Evolutionary conservation across 805 yeast species (phyloP), one percentile per base, ranked within the genome.

Genomic region (Pichia scutulata): DNA sequence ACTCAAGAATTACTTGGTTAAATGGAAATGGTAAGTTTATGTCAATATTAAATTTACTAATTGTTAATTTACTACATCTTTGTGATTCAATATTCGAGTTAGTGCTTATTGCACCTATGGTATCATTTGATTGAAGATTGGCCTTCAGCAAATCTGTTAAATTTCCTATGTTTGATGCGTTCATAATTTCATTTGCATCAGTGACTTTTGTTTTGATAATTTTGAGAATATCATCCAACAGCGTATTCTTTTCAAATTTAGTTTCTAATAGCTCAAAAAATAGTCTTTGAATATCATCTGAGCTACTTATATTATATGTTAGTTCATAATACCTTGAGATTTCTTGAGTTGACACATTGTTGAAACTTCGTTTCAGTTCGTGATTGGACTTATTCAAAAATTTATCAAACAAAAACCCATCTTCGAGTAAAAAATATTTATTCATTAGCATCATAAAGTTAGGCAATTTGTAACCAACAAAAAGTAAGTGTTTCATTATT

Each of bases 21-120:
- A 89, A 67, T 0, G 99, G 99, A 62, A 88, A 93, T 3, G 97
- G 97, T 22, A 90, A 65, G n/a, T 74, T 66, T 8, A 83, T 52
- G 41, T 82, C 80, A 43, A 84, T 65, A 51, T 77, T 78, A 12
- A 84, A 63, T 46, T 76, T 75, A 44, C 81, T 71, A 1, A 84
- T 70, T 1, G 79, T 60, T 43, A 71, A 72, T 26, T 70, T 65
- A 53, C 67, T 76, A 48, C 58, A 67, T 53, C 58, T 68, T 60
- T 54, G 62, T n/a, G 56, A 51, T 10, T 47, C 39, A 44, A 47
- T 16, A 37, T 43, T 21, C 41, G 49, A 19, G 2, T 5, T n/a
- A 2, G n/a, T 16, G 14, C 2, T 49, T 8, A 47, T 52, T 5
- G 55, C 47, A 14, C 9, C 58, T 61, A 37, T 46, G 50, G 23